Evolutionary conservation across 2,329 filamentous ascomycete species (phyloP).

Genomic region (Cercospora zeina): DNA sequence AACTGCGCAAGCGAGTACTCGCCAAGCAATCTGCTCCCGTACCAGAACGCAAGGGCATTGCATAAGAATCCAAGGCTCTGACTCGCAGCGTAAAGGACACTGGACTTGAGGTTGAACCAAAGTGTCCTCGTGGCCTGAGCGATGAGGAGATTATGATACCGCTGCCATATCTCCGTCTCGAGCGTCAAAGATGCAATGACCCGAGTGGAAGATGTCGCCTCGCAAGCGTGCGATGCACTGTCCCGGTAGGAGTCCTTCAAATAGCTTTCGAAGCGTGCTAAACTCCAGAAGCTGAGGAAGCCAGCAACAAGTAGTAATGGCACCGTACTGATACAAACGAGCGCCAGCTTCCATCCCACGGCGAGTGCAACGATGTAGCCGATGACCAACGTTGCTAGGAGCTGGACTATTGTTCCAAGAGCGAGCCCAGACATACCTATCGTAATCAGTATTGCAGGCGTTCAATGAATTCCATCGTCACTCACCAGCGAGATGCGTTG

Average conservation of each 20-base stretch:
- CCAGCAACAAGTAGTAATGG: conserved; percentile 49
- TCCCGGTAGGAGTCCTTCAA: conserved; percentile 18
- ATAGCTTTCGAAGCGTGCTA: conserved; percentile 14
- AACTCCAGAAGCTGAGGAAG: conserved; percentile 47
- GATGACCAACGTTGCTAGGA: conserved; percentile 45
- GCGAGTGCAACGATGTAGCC: conserved; percentile 51
- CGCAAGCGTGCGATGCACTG: conserved; percentile 29
- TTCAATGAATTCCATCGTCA: not conserved
- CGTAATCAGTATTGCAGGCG: no score
- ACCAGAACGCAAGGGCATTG: conserved; percentile 36
- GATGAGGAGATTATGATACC: conserved; percentile 31
- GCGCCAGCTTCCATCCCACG: conserved; percentile 52
- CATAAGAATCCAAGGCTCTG: conserved; percentile 33
- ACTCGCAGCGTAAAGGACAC: conserved; percentile 32
- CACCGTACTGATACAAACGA: conserved; percentile 49
- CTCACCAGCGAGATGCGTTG: conserved; percentile 48
- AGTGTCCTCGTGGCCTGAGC: conserved; percentile 30
- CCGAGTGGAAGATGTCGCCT: conserved; percentile 32
- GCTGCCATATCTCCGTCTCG: conserved; percentile 29
- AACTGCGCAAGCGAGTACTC: conserved; percentile 46
- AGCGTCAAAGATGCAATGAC: conserved; percentile 35
- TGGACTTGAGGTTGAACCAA: conserved; percentile 23
- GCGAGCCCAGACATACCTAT: conserved; percentile 55
- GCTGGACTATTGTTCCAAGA: conserved; percentile 49
- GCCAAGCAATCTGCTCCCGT: conserved; percentile 35